Evolutionary conservation across 192 early-diverging fungal genomes (phyloP), one percentile per base, ranked within the genome.

Genomic region (Ambispora gerdemannii): DNA sequence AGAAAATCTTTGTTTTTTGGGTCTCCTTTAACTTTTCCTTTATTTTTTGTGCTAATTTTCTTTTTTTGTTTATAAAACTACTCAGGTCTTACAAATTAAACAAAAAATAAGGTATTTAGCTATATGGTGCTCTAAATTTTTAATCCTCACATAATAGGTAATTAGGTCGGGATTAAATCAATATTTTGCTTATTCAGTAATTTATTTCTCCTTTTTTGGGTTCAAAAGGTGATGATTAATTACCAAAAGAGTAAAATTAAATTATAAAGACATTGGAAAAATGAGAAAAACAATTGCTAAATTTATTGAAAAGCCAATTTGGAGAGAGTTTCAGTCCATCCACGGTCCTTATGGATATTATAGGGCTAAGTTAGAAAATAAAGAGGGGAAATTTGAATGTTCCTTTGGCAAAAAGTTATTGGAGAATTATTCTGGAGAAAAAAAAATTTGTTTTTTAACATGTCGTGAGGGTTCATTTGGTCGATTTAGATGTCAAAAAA

Each of bases 21-120:
- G 6, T 20, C 53, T 56, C 25, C 8, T 56, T 56, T 56, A 56
- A 56, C n/a, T 56, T 56, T 56, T 20, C 25, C 53, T 56, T 56
- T 47, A 56, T 11, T 56, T 56, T 56, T 56, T 56, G 4, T 22
- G 53, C 6, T 56, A 27, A 56, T 56, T 56, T 56, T 56, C n/a
- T n/a, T 20, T 56, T 56, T 22, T 56, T 56, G 53, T 22, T 56
- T 56, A 56, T 56, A 56, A 56, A 56, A 56, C 53, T 56, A 56
- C 24, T 56, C 53, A 56, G 24, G 53, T 10, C 8, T 56, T 56
- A n/a, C 25, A 22, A 56, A 27, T 20, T 27, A 10, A 56, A 22
- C 24, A 20, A 56, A 56, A 56, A 56, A 56, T 56, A 27, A 11
- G 4, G 53, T 11, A n/a, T n/a, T 56, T 56, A n/a, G 25, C 25